phyloP scores from a whole-genome alignment of 2,329 filamentous ascomycete species.

The Knufia petricola region DNA sequence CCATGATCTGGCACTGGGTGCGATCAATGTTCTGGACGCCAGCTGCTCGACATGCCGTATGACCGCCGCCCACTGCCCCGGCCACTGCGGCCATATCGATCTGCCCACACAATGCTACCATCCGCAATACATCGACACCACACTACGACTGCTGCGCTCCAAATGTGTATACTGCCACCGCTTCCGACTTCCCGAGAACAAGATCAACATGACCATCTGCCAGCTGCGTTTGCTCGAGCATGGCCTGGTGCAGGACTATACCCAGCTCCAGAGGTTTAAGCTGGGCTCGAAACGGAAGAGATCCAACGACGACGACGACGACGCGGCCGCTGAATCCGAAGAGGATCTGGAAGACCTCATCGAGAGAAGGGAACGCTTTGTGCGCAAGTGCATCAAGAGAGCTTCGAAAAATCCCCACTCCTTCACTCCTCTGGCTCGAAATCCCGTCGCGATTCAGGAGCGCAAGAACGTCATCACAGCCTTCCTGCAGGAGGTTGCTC shows the following conservation, averaged over 20 bases:
- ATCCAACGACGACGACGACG: conserved; percentile 43
- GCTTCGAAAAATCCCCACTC: conserved; percentile 32
- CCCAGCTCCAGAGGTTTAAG: conserved; percentile 40
- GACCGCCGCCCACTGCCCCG: conserved; percentile 70
- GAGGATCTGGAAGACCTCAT: conserved; percentile 44
- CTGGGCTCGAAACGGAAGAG: conserved; percentile 24
- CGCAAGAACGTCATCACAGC: conserved; percentile 68
- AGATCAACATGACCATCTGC: conserved; percentile 70
- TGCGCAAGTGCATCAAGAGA: conserved; percentile 59
- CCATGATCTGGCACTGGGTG: conserved; percentile 84
- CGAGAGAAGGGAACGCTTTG: conserved; percentile 54
- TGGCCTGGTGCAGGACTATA: conserved; percentile 60
- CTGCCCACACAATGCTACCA: conserved; percentile 90
- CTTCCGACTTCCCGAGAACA: conserved; percentile 66
- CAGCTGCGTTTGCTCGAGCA: conserved; percentile 78
- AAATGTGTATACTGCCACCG: conserved; percentile 87
- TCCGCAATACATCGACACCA: conserved; percentile 90
- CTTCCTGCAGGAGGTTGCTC: conserved; percentile 65
- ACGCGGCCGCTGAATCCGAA: conserved; percentile 37
- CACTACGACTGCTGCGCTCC: conserved; percentile 71
- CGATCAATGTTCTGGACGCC: conserved; percentile 50
- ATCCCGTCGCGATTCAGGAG: conserved; percentile 70
- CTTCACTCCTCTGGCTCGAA: conserved; percentile 41
- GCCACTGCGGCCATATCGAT: conserved; percentile 91
- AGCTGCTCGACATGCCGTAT: conserved; percentile 82